Conservation (phyloP, 106 monocot species). For the Agapanthus africanus region DNA sequence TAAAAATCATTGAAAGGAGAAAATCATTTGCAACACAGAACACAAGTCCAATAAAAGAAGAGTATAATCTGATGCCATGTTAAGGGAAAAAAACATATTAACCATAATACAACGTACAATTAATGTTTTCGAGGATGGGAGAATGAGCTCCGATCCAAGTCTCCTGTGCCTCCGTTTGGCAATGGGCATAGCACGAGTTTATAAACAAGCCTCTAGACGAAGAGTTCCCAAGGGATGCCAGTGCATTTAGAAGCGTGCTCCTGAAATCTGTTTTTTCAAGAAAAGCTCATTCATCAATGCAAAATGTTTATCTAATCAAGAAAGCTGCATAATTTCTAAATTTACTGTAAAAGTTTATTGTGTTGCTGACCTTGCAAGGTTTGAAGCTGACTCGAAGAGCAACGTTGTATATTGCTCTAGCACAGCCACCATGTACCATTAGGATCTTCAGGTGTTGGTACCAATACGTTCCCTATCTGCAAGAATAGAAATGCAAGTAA, state of each 20-base stretch:
- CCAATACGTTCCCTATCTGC: constrained; percentile 57
- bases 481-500: background rate
- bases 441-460: constrained; percentile 45
- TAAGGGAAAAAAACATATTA: too few species aligned
- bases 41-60: too few species aligned
- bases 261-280: constrained; percentile 30
- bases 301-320: background rate
- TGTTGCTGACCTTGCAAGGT: constrained; percentile 36
- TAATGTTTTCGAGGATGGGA: constrained; percentile 31
- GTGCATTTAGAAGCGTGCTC: constrained; percentile 30
- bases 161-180: constrained; percentile 50
- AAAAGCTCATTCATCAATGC: background rate
- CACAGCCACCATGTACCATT: constrained; percentile 49
- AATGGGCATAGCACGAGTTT: constrained; percentile 61
- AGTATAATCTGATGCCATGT: too few species aligned
- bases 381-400: constrained; percentile 36
- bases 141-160: constrained; percentile 49
- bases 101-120: too few species aligned
- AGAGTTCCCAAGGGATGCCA: constrained; percentile 21
- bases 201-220: constrained; percentile 45
- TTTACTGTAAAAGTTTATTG: background rate
- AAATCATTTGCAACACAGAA: too few species aligned
- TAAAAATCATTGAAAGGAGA: too few species aligned
- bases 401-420: constrained; percentile 51
- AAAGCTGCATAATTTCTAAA: background rate